These are phyloP conservation scores for Nothomitra cinnamomea DNA, from an alignment of 2,329 filamentous ascomycete genomes.

Conservation along the genomic window DNA sequence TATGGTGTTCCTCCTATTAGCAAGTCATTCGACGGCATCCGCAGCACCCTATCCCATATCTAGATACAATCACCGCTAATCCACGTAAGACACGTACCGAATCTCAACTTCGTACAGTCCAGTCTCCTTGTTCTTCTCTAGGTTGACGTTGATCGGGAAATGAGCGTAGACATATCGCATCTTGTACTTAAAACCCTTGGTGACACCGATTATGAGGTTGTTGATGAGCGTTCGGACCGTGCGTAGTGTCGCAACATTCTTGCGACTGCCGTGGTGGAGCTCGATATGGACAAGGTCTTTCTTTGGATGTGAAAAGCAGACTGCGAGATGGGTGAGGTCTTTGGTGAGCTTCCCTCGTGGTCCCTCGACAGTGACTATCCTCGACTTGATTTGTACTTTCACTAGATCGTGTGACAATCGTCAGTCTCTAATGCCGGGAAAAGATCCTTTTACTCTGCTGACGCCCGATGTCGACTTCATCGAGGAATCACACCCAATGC, in stretches of 20 bases:
- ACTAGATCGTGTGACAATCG: constrained; percentile 37
- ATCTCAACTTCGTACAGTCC: constrained; percentile 88
- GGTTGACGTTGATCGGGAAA: constrained; percentile 99
- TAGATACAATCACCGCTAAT: neutral
- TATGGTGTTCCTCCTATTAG: constrained; percentile 6
- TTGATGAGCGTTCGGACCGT: constrained; percentile 97
- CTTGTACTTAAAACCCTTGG: constrained; percentile 99
- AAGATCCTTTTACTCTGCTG: neutral
- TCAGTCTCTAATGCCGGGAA: neutral
- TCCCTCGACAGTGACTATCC: constrained; percentile 92
- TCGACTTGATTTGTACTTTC: constrained; percentile 95
- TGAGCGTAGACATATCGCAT: constrained; percentile 99
- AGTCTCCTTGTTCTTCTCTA: constrained; percentile 90
- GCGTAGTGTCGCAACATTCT: constrained; percentile 94
- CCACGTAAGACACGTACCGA: constrained; percentile 43
- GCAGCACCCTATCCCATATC: neutral
- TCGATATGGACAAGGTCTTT: constrained; percentile 86
- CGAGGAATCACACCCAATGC: constrained; percentile 8
- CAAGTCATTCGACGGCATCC: neutral
- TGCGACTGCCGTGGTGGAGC: constrained; percentile 95
- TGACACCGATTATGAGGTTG: constrained; percentile 97
- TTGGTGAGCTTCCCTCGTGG: constrained; percentile 94
- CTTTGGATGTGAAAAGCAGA: constrained; percentile 83
- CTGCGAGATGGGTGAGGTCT: constrained; percentile 89
- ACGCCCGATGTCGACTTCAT: constrained; percentile 9